These are phyloP conservation scores for Fusarium kyushuense DNA, from an alignment of 2,329 filamentous ascomycete species.

Conservation along the genomic window DNA sequence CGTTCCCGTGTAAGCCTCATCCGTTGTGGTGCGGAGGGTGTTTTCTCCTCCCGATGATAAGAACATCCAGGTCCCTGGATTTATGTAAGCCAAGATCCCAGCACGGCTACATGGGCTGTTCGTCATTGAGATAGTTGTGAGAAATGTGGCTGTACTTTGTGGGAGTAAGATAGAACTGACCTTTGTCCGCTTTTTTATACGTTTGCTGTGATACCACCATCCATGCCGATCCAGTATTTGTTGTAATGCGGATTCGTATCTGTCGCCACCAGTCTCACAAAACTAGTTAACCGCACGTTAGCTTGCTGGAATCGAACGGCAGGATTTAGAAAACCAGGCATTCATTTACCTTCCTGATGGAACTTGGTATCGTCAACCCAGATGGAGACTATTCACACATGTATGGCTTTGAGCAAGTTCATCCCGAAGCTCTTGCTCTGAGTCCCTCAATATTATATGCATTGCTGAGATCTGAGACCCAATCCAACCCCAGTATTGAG, in stretches of 20 bases:
- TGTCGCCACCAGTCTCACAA: neutral
- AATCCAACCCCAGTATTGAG: neutral
- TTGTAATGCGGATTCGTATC: neutral
- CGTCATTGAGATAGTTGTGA: neutral
- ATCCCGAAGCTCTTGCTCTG: neutral
- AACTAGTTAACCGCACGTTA: neutral
- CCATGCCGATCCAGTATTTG: neutral
- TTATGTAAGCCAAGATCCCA: conserved; percentile 3
- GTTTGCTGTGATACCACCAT: neutral
- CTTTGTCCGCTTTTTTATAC: neutral
- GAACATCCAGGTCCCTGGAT: neutral
- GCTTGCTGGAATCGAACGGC: neutral
- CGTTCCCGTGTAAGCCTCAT: conserved; percentile 27
- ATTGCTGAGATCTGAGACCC: neutral
- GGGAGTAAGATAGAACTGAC: neutral
- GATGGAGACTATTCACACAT: neutral
- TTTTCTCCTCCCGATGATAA: neutral
- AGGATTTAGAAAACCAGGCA: neutral
- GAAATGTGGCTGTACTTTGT: neutral
- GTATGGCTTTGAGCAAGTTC: neutral
- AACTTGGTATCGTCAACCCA: conserved; percentile 4
- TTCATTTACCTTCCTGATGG: neutral
- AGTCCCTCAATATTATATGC: neutral
- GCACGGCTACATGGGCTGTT: neutral
- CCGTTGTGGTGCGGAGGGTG: conserved; percentile 4